Evolutionary conservation across 768 basidiomycete genomes (phyloP).

Genomic region (Trametes cingulata): DNA sequence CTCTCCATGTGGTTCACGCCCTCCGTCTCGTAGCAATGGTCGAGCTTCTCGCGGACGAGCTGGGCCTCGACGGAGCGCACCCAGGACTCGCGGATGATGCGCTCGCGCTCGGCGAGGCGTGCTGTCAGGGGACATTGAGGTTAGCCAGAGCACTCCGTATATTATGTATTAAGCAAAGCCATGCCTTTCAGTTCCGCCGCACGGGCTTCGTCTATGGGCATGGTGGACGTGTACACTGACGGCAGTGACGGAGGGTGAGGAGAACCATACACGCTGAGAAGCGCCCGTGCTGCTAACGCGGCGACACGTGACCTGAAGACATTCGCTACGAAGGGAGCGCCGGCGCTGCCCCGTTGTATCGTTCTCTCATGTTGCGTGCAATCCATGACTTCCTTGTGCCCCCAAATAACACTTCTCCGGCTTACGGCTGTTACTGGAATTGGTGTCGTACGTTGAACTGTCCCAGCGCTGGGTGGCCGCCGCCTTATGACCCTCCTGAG

Average conservation of each 20-base stretch:
- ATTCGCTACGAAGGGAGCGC: background rate
- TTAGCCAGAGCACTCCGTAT: background rate
- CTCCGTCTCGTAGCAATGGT: constrained; percentile 87
- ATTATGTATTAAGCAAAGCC: background rate
- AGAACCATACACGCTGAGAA: background rate
- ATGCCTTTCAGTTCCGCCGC: constrained; percentile 54
- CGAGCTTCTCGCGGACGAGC: constrained; percentile 83
- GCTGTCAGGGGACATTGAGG: constrained; percentile 39
- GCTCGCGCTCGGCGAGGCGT: constrained; percentile 68
- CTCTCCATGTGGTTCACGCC: constrained; percentile 91
- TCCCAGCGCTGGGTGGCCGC: too few species aligned
- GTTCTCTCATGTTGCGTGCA: too few species aligned
- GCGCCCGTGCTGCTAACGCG: constrained; percentile 13
- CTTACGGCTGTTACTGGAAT: too few species aligned
- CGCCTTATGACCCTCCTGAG: too few species aligned
- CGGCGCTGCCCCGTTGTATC: too few species aligned
- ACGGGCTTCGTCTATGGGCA: constrained; percentile 43
- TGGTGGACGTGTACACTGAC: constrained; percentile 28
- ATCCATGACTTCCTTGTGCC: too few species aligned
- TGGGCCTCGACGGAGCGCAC: constrained; percentile 91
- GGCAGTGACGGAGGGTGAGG: constrained; percentile 12
- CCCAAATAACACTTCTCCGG: too few species aligned
- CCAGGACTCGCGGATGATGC: constrained; percentile 88
- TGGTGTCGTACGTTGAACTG: too few species aligned
- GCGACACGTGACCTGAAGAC: background rate